These are phyloP conservation scores for Monosporozyma aquatica DNA, from an alignment of 805 yeast genomes.

Conservation along the genomic window DNA sequence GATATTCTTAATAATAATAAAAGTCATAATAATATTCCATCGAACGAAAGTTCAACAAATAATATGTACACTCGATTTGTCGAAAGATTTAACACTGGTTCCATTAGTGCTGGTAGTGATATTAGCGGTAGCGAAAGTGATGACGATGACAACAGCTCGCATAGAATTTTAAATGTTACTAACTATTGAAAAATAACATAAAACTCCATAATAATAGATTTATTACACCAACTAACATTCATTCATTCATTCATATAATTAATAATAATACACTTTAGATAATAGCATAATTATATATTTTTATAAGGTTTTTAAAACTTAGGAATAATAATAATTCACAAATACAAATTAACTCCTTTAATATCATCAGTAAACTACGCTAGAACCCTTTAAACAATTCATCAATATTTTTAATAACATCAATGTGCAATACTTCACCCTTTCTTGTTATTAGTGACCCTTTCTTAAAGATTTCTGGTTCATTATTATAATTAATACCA, in stretches of 20 bases:
- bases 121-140: background rate
- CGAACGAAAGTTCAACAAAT: background rate
- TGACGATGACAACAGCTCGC: slow-evolving; percentile 1
- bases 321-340: no score
- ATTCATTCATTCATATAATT: no score
- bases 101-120: background rate
- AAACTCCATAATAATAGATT: background rate
- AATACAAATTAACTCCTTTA: background rate
- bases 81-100: background rate
- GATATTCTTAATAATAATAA: background rate
- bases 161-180: slow-evolving; percentile 2
- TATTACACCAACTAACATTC: background rate
- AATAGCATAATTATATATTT: background rate
- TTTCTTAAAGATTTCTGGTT: slow-evolving; percentile 78
- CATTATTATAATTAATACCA: slow-evolving; percentile 83
- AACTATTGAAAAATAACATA: background rate
- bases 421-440: slow-evolving; percentile 40
- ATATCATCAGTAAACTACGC: background rate
- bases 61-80: slow-evolving; percentile 1
- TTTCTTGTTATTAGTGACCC: slow-evolving; percentile 51
- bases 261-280: background rate
- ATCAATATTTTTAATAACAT: slow-evolving; percentile 33
- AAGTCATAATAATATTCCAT: slow-evolving; percentile 2
- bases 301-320: no score
- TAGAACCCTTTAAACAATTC: slow-evolving; percentile 28